Conservation (phyloP, 495 filamentous ascomycete species). For the Annulohypoxylon maeteangense region DNA sequence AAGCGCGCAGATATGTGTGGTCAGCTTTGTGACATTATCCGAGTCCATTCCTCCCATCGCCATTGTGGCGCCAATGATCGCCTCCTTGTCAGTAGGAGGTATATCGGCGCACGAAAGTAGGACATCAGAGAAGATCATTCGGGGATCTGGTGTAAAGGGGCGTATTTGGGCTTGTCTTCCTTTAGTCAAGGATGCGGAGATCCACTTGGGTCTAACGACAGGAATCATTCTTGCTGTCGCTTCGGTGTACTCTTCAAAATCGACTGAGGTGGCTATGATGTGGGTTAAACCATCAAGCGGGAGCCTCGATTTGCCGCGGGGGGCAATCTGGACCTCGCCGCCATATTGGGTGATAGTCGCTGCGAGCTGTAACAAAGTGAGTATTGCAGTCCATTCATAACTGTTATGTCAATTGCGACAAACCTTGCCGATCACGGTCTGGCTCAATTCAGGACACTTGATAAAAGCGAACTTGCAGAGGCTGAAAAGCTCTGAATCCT, state of each 20-base stretch:
- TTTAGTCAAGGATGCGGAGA: slow-evolving; percentile 72
- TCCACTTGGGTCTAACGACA: slow-evolving; percentile 88
- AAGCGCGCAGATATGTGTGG: slow-evolving; percentile 91
- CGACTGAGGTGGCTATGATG: slow-evolving; percentile 83
- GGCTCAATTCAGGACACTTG: slow-evolving; percentile 54
- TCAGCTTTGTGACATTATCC: slow-evolving; percentile 70
- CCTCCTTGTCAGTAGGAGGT: slow-evolving; percentile 88
- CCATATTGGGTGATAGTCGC: slow-evolving; percentile 64
- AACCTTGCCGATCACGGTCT: slow-evolving; percentile 59
- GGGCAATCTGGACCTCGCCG: slow-evolving; percentile 59
- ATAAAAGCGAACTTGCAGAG: slow-evolving; percentile 59
- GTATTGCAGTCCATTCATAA: slow-evolving; percentile 37
- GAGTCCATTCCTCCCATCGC: slow-evolving; percentile 89
- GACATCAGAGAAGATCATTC: slow-evolving; percentile 87
- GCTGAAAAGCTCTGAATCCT: slow-evolving; percentile 47
- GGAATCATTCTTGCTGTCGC: slow-evolving; percentile 78
- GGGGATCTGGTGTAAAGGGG: slow-evolving; percentile 88
- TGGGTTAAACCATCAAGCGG: slow-evolving; percentile 75
- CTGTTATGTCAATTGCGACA: slow-evolving; percentile 8
- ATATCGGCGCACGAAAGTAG: slow-evolving; percentile 80
- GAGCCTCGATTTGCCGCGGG: slow-evolving; percentile 50
- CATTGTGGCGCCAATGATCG: slow-evolving; percentile 87
- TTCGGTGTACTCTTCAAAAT: slow-evolving; percentile 84
- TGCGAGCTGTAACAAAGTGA: slow-evolving; percentile 59
- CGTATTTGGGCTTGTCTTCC: slow-evolving; percentile 78